Percentiles rank a stretch among this genome's conserved stretches.
Conservation (phyloP, 768 basidiomycete species). For the button mushroom (Agaricus bisporus) region DNA sequence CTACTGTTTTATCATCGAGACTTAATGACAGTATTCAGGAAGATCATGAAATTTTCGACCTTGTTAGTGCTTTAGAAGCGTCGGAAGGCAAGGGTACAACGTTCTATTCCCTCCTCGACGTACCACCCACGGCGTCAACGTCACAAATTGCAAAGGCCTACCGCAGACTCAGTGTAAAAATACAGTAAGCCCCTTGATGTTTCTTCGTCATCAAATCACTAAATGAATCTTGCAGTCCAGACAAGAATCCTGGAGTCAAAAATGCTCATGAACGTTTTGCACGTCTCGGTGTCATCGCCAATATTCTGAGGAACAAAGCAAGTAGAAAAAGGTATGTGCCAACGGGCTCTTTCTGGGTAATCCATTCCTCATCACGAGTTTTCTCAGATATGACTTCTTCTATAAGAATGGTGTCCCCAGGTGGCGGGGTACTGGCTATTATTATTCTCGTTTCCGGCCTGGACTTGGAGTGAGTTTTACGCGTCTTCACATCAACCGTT, state of each 20-base stretch:
- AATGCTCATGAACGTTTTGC: slow-evolving; percentile 85
- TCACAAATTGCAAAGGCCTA: slow-evolving; percentile 86
- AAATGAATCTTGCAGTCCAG: slow-evolving; percentile 54
- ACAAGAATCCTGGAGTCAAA: slow-evolving; percentile 88
- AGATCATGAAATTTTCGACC: slow-evolving; percentile 95
- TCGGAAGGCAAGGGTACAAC: slow-evolving; percentile 92
- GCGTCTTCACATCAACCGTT: not conserved
- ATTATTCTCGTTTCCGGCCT: slow-evolving; percentile 95
- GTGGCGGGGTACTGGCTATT: slow-evolving; percentile 96
- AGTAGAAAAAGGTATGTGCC: slow-evolving; percentile 63
- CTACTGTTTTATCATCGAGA: not conserved
- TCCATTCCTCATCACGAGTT: not conserved
- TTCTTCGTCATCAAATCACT: not conserved
- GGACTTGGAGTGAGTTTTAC: slow-evolving; percentile 56
- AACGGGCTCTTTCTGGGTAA: not conserved
- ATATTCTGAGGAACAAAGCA: slow-evolving; percentile 73
- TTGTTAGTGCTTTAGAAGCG: slow-evolving; percentile 73
- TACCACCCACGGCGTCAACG: slow-evolving; percentile 66
- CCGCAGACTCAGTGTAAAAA: slow-evolving; percentile 80
- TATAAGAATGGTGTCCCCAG: slow-evolving; percentile 96
- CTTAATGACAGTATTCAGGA: slow-evolving; percentile 41
- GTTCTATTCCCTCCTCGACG: slow-evolving; percentile 92
- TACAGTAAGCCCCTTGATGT: slow-evolving; percentile 63
- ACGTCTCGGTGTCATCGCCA: slow-evolving; percentile 79
- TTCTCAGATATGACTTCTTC: slow-evolving; percentile 80